Percentiles rank a stretch among this genome's conserved stretches.
These are phyloP conservation scores for Mycena sp. DNA, from an alignment of 1,284 basidiomycete species.

Conservation along the genomic window DNA sequence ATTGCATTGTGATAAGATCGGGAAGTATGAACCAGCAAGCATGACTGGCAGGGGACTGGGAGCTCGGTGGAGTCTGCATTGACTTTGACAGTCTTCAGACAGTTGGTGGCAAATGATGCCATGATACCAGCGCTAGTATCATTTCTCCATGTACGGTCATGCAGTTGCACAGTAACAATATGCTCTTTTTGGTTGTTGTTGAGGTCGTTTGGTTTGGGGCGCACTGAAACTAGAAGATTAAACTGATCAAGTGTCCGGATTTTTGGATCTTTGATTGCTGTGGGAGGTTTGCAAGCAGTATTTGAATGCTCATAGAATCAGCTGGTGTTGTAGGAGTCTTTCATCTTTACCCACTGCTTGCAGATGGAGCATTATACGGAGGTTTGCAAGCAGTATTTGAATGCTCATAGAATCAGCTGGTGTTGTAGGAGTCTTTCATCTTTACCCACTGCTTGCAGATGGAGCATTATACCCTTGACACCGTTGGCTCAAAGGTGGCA, in stretches of 20 bases:
- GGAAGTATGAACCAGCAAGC: no score
- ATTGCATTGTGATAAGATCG: no score
- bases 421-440: constrained; percentile 13
- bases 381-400: not conserved
- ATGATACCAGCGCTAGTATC: no score
- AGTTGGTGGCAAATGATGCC: no score
- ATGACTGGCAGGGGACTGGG: no score
- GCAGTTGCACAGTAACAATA: not conserved
- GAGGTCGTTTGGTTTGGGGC: not conserved
- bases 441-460: not conserved
- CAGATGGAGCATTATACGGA: constrained; percentile 13
- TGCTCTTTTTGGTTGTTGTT: not conserved
- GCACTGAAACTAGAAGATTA: not conserved
- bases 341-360: constrained; percentile 1
- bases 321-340: constrained; percentile 4
- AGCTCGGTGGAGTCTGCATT: no score
- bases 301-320: not conserved
- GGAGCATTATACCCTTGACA: not conserved
- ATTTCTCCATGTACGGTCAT: no score
- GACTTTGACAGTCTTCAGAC: no score
- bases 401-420: not conserved
- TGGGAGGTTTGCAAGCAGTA: not conserved
- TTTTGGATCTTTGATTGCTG: not conserved
- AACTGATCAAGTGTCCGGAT: not conserved
- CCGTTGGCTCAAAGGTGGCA: not conserved